A percentile compares a stretch with the other conserved stretches of the same genome.
Conservation (phyloP, 1,284 basidiomycete species). For the Mycena citricolor region DNA sequence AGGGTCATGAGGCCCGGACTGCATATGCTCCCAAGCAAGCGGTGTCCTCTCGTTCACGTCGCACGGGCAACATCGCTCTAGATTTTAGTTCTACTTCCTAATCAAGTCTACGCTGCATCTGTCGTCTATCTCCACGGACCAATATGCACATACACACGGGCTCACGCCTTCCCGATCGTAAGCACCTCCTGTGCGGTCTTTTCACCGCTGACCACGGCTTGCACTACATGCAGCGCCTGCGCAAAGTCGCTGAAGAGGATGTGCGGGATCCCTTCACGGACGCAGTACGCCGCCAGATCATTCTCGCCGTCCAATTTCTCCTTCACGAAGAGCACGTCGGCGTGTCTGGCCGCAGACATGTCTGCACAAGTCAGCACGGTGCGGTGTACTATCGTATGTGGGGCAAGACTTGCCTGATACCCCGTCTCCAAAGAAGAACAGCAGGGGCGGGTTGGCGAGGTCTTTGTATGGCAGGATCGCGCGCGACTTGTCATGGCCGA, state of each 20-base stretch:
- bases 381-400: not conserved
- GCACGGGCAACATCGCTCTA: no score
- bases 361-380: conserved; percentile 47
- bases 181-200: conserved; percentile 45
- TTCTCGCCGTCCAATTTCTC: conserved; percentile 77
- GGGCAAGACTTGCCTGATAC: conserved; percentile 68
- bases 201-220: conserved; percentile 62
- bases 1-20: no score
- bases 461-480: conserved; percentile 85
- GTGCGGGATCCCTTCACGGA: conserved; percentile 62
- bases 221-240: conserved; percentile 58
- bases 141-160: no score
- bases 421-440: conserved; percentile 96
- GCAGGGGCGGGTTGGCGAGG: conserved; percentile 68
- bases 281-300: conserved; percentile 82
- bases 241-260: conserved; percentile 68
- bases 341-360: conserved; percentile 86
- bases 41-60: no score
- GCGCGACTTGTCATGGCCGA: conserved; percentile 91
- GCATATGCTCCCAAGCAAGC: no score
- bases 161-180: no score
- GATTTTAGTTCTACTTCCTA: no score
- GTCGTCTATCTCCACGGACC: no score
- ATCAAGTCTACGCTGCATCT: no score
- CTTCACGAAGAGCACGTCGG: conserved; percentile 91